These are phyloP conservation scores for Physocladia obscura DNA, from an alignment of 192 early-diverging fungal species.

Conservation along the genomic window DNA sequence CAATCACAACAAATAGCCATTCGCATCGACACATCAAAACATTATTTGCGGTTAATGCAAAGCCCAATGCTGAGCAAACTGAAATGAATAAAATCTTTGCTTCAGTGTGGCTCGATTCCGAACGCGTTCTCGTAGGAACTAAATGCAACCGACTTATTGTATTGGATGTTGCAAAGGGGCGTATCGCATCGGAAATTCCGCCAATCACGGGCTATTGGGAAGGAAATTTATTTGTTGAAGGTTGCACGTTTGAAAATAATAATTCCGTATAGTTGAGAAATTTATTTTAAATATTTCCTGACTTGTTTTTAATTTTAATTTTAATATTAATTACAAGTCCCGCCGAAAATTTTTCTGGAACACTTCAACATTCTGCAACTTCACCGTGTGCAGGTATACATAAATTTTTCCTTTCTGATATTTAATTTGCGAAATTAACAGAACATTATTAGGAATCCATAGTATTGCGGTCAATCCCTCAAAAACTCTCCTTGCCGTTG, in stretches of 20 bases:
- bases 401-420: background rate
- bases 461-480: conserved; percentile 63
- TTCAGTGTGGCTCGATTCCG: background rate
- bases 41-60: background rate
- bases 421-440: background rate
- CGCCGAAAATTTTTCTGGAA: background rate
- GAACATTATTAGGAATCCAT: conserved; percentile 52
- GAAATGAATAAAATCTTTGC: conserved; percentile 1
- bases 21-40: background rate
- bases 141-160: background rate
- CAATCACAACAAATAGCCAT: background rate
- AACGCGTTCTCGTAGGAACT: background rate
- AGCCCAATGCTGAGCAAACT: background rate
- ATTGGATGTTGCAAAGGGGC: background rate
- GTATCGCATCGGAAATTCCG: background rate
- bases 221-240: background rate
- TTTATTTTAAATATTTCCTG: background rate
- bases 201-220: conserved; percentile 2
- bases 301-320: background rate
- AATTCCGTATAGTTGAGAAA: background rate
- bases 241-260: too few species aligned
- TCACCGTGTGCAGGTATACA: background rate
- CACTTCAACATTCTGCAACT: background rate
- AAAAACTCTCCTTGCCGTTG: conserved; percentile 63
- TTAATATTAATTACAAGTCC: background rate